Evolutionary conservation across 2,329 filamentous ascomycete genomes (phyloP).

Genomic region (Colletotrichum graminicola): DNA sequence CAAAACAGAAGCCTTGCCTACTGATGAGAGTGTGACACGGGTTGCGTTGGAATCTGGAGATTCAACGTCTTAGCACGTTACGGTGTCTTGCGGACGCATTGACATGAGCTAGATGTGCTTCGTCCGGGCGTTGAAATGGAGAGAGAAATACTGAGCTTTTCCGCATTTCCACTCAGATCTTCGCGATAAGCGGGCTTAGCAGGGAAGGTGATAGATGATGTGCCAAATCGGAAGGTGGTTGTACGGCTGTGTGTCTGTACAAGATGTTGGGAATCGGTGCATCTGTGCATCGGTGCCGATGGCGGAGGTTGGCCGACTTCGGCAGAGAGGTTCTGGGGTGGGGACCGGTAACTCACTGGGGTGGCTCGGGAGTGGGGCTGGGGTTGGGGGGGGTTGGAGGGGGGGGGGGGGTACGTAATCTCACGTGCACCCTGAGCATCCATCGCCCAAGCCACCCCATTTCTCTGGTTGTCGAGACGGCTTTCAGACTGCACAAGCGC

Average conservation of each 20-base stretch:
- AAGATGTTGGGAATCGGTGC: conserved; percentile 12
- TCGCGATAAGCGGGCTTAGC: neutral
- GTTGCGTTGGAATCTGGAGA: neutral
- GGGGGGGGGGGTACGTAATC: conserved; percentile 15
- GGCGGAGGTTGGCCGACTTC: conserved; percentile 3
- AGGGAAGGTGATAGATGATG: neutral
- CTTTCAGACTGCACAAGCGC: neutral
- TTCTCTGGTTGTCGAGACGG: neutral
- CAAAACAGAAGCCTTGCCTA: neutral
- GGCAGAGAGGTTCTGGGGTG: neutral
- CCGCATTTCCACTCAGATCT: neutral
- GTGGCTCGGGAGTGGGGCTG: neutral
- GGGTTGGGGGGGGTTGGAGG: no score
- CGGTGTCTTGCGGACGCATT: neutral
- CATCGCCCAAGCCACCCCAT: neutral
- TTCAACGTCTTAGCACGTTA: neutral
- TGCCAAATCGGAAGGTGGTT: conserved; percentile 1
- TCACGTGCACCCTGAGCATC: conserved; percentile 17
- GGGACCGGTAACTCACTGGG: neutral
- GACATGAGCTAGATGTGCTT: neutral
- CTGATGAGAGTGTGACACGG: neutral
- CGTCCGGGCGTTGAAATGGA: neutral
- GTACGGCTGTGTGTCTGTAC: neutral
- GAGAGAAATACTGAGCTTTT: neutral
- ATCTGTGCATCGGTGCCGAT: neutral